Conservation (phyloP, 495 filamentous ascomycete species). For the Amphirosellinia nigrospora region DNA sequence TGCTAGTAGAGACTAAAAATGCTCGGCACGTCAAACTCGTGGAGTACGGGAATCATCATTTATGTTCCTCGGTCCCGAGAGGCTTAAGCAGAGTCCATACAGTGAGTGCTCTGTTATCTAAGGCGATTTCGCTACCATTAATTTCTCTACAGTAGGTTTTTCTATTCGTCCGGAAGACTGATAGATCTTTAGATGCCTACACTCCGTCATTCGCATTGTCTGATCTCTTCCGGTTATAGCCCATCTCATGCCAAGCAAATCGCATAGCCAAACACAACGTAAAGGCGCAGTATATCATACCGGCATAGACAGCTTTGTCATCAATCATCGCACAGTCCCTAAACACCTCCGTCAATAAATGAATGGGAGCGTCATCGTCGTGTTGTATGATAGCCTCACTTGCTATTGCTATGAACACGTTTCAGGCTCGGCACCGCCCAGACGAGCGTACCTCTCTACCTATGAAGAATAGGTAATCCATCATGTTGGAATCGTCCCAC, state of each 20-base stretch:
- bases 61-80: conserved; percentile 7
- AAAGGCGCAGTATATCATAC: not conserved
- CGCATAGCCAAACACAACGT: not conserved
- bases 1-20: not conserved
- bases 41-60: not conserved
- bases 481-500: conserved; percentile 2
- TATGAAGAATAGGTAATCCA: not conserved
- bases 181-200: not conserved
- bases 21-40: not conserved
- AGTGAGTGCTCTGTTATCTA: not conserved
- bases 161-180: not conserved
- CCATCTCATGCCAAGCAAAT: not conserved
- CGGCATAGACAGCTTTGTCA: not conserved
- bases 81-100: not conserved
- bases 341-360: not conserved
- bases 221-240: not conserved
- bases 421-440: not conserved
- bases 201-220: not conserved
- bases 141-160: no score
- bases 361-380: not conserved
- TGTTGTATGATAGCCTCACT: not conserved
- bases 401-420: not conserved
- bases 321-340: not conserved
- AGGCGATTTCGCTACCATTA: not conserved
- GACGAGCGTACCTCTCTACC: not conserved